phyloP scores from a whole-genome alignment of 192 early-diverging fungal genomes.

The Kappamyces sp. region DNA sequence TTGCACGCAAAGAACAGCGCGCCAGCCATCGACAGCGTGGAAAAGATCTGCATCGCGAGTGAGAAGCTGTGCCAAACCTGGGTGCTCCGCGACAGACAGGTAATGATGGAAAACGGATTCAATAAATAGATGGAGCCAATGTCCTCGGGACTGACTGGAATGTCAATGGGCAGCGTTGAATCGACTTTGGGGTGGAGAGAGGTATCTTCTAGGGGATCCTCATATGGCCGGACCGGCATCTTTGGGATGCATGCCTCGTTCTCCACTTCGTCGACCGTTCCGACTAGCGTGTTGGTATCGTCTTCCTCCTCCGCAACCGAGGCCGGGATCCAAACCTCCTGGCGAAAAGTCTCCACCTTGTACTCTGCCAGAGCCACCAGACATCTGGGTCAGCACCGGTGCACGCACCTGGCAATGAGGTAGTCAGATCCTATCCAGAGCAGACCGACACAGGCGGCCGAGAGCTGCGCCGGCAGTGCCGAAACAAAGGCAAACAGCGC shows the following conservation, averaged over 20 bases:
- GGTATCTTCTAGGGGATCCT: slow-evolving; percentile 6
- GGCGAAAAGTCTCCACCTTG: neutral
- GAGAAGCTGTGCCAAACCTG: slow-evolving; percentile 20
- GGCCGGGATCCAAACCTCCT: slow-evolving; percentile 8
- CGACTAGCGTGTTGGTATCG: slow-evolving; percentile 4
- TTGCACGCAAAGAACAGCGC: slow-evolving; percentile 59
- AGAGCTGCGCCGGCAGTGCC: slow-evolving; percentile 9
- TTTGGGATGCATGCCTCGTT: neutral
- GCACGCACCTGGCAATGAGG: slow-evolving; percentile 1
- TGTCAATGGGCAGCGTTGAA: slow-evolving; percentile 28
- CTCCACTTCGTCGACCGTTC: slow-evolving; percentile 8
- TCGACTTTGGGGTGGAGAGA: slow-evolving; percentile 16
- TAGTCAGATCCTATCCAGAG: neutral
- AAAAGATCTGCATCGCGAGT: slow-evolving; percentile 68
- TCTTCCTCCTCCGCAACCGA: slow-evolving; percentile 11
- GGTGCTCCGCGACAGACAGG: slow-evolving; percentile 52
- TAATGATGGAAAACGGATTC: slow-evolving; percentile 76
- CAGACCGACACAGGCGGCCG: neutral
- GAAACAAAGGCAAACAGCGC: slow-evolving; percentile 61
- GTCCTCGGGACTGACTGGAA: slow-evolving; percentile 35
- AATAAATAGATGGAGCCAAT: slow-evolving; percentile 60
- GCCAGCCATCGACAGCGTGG: slow-evolving; percentile 67
- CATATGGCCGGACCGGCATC: neutral
- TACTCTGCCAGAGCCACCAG: slow-evolving; percentile 1
- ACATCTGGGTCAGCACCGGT: neutral